A percentile compares a stretch with the other conserved stretches of the same genome.
These are phyloP conservation scores for Mucor racemosus DNA, from an alignment of 371 early-diverging fungal genomes.

Conservation along the genomic window DNA sequence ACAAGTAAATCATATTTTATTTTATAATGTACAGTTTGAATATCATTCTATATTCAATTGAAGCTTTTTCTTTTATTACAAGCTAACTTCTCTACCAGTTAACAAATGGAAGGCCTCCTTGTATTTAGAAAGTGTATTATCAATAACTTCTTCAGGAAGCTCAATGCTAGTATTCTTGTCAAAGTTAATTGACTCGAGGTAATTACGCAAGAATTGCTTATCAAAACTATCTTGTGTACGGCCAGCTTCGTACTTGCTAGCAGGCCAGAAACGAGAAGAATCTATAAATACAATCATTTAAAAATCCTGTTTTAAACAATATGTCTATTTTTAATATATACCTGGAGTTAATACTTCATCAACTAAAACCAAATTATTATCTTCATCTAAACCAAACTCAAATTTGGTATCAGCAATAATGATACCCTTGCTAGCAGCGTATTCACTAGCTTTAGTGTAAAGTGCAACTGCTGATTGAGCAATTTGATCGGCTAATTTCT, in stretches of 20 bases:
- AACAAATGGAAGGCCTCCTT: conserved; percentile 85
- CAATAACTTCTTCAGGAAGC: conserved; percentile 83
- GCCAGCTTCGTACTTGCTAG: conserved; percentile 79
- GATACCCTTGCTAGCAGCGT: conserved; percentile 85
- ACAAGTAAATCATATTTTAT: neutral
- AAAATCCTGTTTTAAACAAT: neutral
- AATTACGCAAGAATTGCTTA: conserved; percentile 96
- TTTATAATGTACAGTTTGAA: conserved; percentile 11
- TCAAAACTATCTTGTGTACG: conserved; percentile 92
- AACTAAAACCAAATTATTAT: conserved; percentile 80
- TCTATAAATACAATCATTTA: conserved; percentile 53
- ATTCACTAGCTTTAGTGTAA: conserved; percentile 68
- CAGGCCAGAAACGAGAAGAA: conserved; percentile 98
- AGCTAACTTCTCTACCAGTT: conserved; percentile 76
- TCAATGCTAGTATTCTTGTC: conserved; percentile 86
- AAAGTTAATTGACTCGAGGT: conserved; percentile 85
- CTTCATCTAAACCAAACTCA: conserved; percentile 93
- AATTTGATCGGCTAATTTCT: conserved; percentile 46
- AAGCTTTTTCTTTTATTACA: conserved; percentile 40
- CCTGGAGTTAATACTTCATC: conserved; percentile 98
- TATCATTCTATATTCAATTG: neutral
- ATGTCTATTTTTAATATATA: conserved; percentile 27
- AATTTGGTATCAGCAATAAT: conserved; percentile 99
- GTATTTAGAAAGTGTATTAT: conserved; percentile 88
- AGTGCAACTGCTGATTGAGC: conserved; percentile 45